Evolutionary conservation across 169 alveolate genomes (phyloP).

Genomic region (Theileria annulata): DNA sequence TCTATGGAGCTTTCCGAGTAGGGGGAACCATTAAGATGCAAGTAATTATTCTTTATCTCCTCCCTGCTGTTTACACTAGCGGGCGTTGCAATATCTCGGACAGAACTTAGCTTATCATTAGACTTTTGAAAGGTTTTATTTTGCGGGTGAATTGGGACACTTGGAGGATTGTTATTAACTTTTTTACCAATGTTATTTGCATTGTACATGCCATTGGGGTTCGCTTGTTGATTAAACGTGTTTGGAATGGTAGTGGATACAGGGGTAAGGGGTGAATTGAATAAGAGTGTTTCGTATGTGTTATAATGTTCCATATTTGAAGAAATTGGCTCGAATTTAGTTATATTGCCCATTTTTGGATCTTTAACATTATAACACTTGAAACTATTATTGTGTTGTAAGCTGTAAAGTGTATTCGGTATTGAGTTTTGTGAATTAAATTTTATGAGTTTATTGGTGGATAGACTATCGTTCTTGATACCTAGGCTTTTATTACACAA

Average conservation of each 20-base stretch:
- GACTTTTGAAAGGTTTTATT: background rate
- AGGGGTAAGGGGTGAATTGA: background rate
- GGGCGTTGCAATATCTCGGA: background rate
- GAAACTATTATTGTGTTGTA: background rate
- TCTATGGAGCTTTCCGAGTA: slow-evolving; percentile 1
- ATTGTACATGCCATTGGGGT: background rate
- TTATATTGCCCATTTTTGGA: background rate
- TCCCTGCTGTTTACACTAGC: background rate
- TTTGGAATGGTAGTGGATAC: background rate
- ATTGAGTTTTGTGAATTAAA: background rate
- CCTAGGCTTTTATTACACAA: background rate
- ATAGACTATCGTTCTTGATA: background rate
- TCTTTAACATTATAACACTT: background rate
- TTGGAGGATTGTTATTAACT: background rate
- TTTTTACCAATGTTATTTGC: background rate
- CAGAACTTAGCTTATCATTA: background rate
- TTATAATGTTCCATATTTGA: background rate
- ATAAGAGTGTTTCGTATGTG: background rate
- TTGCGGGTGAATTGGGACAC: background rate
- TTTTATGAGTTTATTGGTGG: background rate
- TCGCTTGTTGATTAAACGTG: background rate
- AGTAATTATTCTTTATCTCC: slow-evolving; percentile 2
- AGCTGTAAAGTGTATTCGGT: background rate
- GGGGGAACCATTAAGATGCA: background rate
- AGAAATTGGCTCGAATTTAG: background rate